These are phyloP conservation scores for barrel medic (Medicago truncatula) DNA, from an alignment of 306 rosid genomes.

Conservation along the genomic window DNA sequence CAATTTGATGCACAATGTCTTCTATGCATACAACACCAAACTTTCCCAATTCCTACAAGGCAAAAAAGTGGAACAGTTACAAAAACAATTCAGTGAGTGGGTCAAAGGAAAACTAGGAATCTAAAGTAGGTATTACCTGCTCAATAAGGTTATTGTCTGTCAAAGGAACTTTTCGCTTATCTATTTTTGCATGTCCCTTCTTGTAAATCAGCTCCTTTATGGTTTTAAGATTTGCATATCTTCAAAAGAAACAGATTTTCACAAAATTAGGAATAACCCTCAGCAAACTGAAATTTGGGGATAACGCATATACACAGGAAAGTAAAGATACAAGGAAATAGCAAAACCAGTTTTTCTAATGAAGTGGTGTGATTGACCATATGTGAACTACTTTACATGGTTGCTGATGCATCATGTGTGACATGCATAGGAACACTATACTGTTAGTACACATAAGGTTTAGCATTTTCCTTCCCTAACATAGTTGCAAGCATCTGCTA, in stretches of 20 bases:
- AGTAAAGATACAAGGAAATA: background rate
- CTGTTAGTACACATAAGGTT: background rate
- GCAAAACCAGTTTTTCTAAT: background rate
- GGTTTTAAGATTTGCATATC: conserved; percentile 83
- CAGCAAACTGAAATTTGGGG: background rate
- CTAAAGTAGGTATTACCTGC: conserved; percentile 56
- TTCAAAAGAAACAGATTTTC: conserved; percentile 43
- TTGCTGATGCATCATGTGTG: background rate
- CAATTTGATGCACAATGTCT: conserved; percentile 84
- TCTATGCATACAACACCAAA: conserved; percentile 75
- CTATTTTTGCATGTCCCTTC: conserved; percentile 69
- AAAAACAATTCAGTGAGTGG: background rate
- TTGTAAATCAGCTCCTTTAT: conserved; percentile 78
- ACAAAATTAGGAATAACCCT: conserved; percentile 21
- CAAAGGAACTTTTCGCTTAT: conserved; percentile 76
- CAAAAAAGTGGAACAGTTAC: conserved; percentile 27
- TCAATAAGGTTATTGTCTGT: conserved; percentile 84
- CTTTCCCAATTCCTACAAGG: conserved; percentile 70
- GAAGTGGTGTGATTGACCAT: background rate
- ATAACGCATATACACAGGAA: background rate
- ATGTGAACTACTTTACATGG: background rate
- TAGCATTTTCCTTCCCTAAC: background rate
- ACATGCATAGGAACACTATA: background rate
- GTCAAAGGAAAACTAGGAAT: conserved; percentile 16
- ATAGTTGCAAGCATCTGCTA: conserved; percentile 12